Evolutionary conservation across 371 early-diverging fungal species (phyloP), one percentile per base, ranked within the genome.

Genomic region (Mucor racemosus): DNA sequence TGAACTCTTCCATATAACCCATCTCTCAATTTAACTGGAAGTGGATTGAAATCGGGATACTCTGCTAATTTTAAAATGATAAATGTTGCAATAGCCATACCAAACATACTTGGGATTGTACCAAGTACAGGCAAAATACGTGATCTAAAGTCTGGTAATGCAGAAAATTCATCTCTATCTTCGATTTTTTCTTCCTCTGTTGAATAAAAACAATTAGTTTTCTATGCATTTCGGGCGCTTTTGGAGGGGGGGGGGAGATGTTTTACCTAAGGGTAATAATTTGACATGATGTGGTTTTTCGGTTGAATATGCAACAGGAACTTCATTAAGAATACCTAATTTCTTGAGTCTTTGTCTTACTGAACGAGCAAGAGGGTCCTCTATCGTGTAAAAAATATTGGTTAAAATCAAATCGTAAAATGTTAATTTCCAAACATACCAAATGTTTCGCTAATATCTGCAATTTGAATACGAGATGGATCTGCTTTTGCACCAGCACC

Each of bases 401-500:
- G 39, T 6, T 36, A 6, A 1, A 3, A 41, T 3, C 3, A 15
- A 38, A 33, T 35, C 1, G 9, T 3, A 13, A 40, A 21, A 48
- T 21, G 6, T 7, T 15, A 11, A 4, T 11, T 26, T 2, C 33
- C 7, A 15, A 19, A 5, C 9, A 21, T 85, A 90, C 92, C 94
- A 75, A 90, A 90, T 0, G 98, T 96, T 44, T 94, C 92, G 65
- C 92, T 88, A 58, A 98, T 95, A 73, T 98, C 98, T 35, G 95
- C 92, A 61, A 98, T 91, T 78, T 96, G 97, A 50, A 98, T 90
- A 4, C 94, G 88, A 26, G 96, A 92, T 7, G 97, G 94, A 71
- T 98, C 97, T 1, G 94, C 90, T 74, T 97, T 97, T 61, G 94
- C 95, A 19, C 96, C 97, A 3, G 97, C 94, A 3, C 97, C 97